Base-by-base conservation (phyloP, 2,329 filamentous ascomycete genomes). In the Exophiala sp. region DNA sequence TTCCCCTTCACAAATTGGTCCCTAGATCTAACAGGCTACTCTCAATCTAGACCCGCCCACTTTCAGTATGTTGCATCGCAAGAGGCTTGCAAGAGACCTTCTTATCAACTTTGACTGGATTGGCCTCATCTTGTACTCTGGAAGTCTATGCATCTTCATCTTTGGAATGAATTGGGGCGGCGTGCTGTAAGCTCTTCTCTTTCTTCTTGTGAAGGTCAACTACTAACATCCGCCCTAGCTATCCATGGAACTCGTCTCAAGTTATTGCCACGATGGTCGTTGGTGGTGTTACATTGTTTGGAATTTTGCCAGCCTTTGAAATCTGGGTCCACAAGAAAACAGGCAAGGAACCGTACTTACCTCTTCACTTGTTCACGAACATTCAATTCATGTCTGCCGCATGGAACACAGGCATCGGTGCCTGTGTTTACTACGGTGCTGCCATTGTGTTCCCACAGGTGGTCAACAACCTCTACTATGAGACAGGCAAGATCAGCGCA, bases 31-130 rank as follows among this genome's bases (percentile, higher is more conserved):
- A 18, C 16, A 18, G 16, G 16, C 16, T 18, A 18, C 16, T 18
- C 16, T 18, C 16, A 18, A 18, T 18, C 16, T 18, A 18, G 16
- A 74, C 58, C 77, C 75, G 24, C 75, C 78, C 0, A 72, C 70
- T 5, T 79, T 73, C 63, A 63, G 68, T 9, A 71, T 73, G 64
- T 70, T 76, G 11, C 73, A 78, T 54, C 35, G 21, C 6, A 54
- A 39, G 21, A 43, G 36, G 5, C 70, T n/a, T 33, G 63, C 40
- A 65, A 66, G 40, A 11, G 4, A 73, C 57, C 68, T 71, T 60
- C 56, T 75, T 34, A 72, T 68, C 59, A 66, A 72, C 56, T 67
- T 81, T 5, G 79, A 78, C 60, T 76, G 66, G 54, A 46, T 74
- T 36, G 76, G 76, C 18, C 70, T 77, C 35, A 61, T 74, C 24